Evolutionary conservation across 1,139 yeast genomes (phyloP), one percentile per base, ranked within the genome.

Genomic region (Suhomyces yuchorum): DNA sequence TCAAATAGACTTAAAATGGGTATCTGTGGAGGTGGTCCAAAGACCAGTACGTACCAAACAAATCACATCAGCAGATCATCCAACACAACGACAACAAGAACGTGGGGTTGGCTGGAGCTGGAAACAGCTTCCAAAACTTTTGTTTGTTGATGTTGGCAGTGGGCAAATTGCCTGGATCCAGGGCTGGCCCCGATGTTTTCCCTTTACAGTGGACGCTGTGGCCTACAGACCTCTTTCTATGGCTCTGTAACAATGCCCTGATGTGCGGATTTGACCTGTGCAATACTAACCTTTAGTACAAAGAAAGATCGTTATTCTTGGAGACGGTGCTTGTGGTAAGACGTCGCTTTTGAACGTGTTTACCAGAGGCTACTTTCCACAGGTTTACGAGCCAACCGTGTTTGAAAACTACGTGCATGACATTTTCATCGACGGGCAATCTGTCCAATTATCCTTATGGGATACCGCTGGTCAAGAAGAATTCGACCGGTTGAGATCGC

Each of bases 401-500:
- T 93, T 93, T 68, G 99, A 93, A 67, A 93, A 93, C 72, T 93
- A 93, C 66, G 96, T 92, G 50, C 99, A 93, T 70, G 99, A 93
- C 66, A 92, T 93, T 55, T 93, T 89, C 70, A 91, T 93, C 50
- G 99, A 93, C 66, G 95, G 95, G 42, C 92, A 90, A 66, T 91
- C 95, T 44, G 88, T 93, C 59, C 96, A 92, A 62, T 73, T 93
- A 53, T 90, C 97, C 23, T 75, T 93, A 49, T 93, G 99, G 99
- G 99, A 93, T 65, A 93, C 99, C 5, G 99, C 99, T 3, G 99
- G 99, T 6, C 99, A 93, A 73, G 99, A 93, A 71, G 99, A 93
- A 71, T 93, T 92, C 62, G 99, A 93, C 66, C 78, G 97, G 53
- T 76, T 92, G 63, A 81, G 98, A 63, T 87, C 96, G 2, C 75